A percentile compares a stretch with the other conserved stretches of the same genome.
Conservation (phyloP, 2,329 filamentous ascomycete genomes). For the Leptosphaerulina australis region DNA sequence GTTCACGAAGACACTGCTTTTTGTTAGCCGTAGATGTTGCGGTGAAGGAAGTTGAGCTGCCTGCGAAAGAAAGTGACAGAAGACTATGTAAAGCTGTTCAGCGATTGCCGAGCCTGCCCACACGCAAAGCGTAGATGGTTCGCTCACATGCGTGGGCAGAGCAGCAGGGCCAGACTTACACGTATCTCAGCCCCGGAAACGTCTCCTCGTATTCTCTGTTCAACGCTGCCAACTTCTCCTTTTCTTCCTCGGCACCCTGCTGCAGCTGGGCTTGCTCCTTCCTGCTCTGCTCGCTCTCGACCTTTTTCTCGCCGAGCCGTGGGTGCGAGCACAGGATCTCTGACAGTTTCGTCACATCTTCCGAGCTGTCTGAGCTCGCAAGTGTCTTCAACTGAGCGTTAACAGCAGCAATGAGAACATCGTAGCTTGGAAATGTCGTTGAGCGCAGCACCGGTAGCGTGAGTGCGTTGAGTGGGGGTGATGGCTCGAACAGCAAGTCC, state of each 20-base stretch:
- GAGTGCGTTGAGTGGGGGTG: slow-evolving; percentile 72
- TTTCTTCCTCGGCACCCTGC: slow-evolving; percentile 57
- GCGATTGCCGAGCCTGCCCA: too few relatives aligned
- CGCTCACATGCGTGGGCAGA: too few relatives aligned
- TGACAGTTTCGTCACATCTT: slow-evolving; percentile 65
- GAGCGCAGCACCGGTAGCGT: slow-evolving; percentile 70
- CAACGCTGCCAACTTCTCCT: slow-evolving; percentile 62
- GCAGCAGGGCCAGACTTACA: too few relatives aligned
- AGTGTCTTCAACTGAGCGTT: slow-evolving; percentile 63
- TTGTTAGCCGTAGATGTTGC: not conserved
- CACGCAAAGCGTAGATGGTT: too few relatives aligned
- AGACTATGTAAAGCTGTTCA: too few relatives aligned
- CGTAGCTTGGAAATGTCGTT: slow-evolving; percentile 69
- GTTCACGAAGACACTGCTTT: slow-evolving; percentile 78
- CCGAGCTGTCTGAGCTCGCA: slow-evolving; percentile 43
- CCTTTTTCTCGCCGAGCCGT: slow-evolving; percentile 78
- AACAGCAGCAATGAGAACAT: slow-evolving; percentile 70
- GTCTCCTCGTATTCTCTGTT: slow-evolving; percentile 80
- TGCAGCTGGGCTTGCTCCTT: slow-evolving; percentile 81
- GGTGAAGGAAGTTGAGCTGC: too few relatives aligned
- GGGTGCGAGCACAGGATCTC: slow-evolving; percentile 82
- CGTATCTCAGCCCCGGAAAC: slow-evolving; percentile 85
- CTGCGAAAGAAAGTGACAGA: too few relatives aligned
- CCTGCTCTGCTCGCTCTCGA: slow-evolving; percentile 80
- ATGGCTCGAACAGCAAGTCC: slow-evolving; percentile 85